phyloP scores from a whole-genome alignment of 2,329 filamentous ascomycete genomes.

The Neopestalotiopsis sp. region DNA sequence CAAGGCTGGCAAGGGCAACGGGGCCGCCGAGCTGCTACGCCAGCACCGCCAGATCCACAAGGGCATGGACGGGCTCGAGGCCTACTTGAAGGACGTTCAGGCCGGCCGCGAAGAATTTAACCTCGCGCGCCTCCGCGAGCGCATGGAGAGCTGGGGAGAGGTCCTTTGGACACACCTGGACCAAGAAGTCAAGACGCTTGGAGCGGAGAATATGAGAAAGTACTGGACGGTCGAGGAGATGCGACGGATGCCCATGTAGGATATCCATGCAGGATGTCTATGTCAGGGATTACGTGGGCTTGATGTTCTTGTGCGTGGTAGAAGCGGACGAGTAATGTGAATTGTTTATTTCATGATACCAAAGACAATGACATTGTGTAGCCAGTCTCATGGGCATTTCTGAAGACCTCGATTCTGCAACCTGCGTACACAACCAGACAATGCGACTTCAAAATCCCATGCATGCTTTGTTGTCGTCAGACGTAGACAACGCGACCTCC shows the following conservation, averaged over 20 bases:
- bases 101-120: slow-evolving; percentile 66
- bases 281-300: slow-evolving; percentile 47
- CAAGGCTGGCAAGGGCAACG: slow-evolving; percentile 38
- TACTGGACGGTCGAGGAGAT: slow-evolving; percentile 84
- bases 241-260: slow-evolving; percentile 68
- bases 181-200: slow-evolving; percentile 79
- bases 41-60: slow-evolving; percentile 83
- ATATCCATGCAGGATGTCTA: slow-evolving; percentile 56
- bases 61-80: slow-evolving; percentile 71
- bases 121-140: slow-evolving; percentile 64
- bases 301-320: no score
- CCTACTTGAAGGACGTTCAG: slow-evolving; percentile 68
- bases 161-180: slow-evolving; percentile 86
- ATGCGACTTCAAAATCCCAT: no score
- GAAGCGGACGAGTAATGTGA: no score
- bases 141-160: slow-evolving; percentile 79
- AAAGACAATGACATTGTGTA: no score
- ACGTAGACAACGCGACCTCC: not conserved
- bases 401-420: no score
- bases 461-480: no score
- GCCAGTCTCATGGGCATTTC: no score
- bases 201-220: slow-evolving; percentile 85
- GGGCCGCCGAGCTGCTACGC: slow-evolving; percentile 67
- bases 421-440: no score
- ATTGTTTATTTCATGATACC: no score